Evolutionary conservation across 805 yeast genomes (phyloP).

Genomic region (Candida saitoana): DNA sequence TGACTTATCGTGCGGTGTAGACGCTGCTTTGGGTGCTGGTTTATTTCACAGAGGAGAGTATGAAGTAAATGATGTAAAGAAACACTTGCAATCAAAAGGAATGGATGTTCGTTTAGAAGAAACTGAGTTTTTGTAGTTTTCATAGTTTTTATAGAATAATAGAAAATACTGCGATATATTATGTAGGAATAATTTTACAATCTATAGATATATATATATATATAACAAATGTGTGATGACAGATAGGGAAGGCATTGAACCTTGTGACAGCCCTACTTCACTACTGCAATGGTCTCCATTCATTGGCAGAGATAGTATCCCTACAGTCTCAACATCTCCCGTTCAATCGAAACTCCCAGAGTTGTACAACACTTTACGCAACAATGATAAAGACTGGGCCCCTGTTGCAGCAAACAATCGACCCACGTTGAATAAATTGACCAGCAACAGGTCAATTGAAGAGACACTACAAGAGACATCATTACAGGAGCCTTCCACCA

Average conservation of each 20-base stretch:
- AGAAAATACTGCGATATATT: neutral
- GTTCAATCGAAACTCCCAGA: constrained; percentile 21
- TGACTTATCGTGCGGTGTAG: constrained; percentile 65
- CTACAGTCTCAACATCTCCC: constrained; percentile 13
- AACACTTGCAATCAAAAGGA: constrained; percentile 51
- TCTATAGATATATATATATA: neutral
- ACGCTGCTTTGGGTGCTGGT: constrained; percentile 98
- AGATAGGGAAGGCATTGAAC: neutral
- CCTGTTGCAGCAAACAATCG: constrained; percentile 2
- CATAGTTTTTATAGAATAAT: neutral
- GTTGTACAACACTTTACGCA: constrained; percentile 18
- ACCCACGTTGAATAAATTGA: constrained; percentile 11
- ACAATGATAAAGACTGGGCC: constrained; percentile 13
- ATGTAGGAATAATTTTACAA: neutral
- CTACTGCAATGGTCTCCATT: neutral
- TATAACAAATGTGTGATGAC: neutral
- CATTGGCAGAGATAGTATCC: neutral
- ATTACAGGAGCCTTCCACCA: neutral
- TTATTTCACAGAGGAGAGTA: constrained; percentile 96
- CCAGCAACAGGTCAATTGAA: constrained; percentile 6
- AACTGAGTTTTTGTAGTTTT: constrained; percentile 18
- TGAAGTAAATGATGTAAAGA: constrained; percentile 79
- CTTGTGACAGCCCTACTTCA: neutral
- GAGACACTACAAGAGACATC: neutral
- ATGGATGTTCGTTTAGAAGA: constrained; percentile 71